These are phyloP conservation scores for Austroboletus rostrupii DNA, from an alignment of 1,284 basidiomycete genomes.

Conservation along the genomic window DNA sequence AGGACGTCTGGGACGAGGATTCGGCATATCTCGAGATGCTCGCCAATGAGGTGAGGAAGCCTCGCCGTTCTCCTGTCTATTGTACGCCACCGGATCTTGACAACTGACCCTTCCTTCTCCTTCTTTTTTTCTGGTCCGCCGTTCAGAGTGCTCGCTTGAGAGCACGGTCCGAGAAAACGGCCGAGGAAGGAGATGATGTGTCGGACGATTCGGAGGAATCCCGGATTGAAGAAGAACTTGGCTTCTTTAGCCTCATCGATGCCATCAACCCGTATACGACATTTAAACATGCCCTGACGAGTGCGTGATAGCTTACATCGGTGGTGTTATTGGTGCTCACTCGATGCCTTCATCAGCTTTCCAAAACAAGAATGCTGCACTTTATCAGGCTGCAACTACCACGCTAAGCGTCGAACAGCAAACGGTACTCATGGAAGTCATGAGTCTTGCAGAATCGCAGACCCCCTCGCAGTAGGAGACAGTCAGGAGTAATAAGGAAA, in stretches of 20 bases:
- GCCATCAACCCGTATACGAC: slow-evolving; percentile 65
- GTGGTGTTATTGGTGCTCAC: not conserved
- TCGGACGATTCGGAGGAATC: slow-evolving; percentile 50
- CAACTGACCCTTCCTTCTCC: not conserved
- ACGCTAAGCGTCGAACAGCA: slow-evolving; percentile 68
- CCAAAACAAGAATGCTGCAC: slow-evolving; percentile 63
- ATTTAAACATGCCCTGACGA: slow-evolving; percentile 71
- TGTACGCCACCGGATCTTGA: not conserved
- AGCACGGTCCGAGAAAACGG: slow-evolving; percentile 48
- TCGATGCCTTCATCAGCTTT: slow-evolving; percentile 43
- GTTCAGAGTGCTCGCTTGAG: slow-evolving; percentile 64
- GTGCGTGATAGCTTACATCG: slow-evolving; percentile 36
- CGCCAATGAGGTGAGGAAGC: slow-evolving; percentile 61
- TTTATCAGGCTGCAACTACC: slow-evolving; percentile 71
- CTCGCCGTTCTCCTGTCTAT: not conserved
- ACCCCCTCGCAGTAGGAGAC: slow-evolving; percentile 6
- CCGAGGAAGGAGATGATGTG: slow-evolving; percentile 38
- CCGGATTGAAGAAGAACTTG: slow-evolving; percentile 74
- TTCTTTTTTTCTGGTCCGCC: not conserved
- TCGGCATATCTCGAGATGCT: slow-evolving; percentile 79
- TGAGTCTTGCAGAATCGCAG: slow-evolving; percentile 38
- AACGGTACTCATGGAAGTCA: slow-evolving; percentile 76
- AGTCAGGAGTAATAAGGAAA: not conserved
- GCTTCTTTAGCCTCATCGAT: slow-evolving; percentile 76
- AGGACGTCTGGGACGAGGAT: slow-evolving; percentile 83